A percentile compares a stretch with the other conserved stretches of the same genome.
These are phyloP conservation scores for Rhodotorula sphaerocarpa DNA, from an alignment of 768 basidiomycete species.

Conservation along the genomic window DNA sequence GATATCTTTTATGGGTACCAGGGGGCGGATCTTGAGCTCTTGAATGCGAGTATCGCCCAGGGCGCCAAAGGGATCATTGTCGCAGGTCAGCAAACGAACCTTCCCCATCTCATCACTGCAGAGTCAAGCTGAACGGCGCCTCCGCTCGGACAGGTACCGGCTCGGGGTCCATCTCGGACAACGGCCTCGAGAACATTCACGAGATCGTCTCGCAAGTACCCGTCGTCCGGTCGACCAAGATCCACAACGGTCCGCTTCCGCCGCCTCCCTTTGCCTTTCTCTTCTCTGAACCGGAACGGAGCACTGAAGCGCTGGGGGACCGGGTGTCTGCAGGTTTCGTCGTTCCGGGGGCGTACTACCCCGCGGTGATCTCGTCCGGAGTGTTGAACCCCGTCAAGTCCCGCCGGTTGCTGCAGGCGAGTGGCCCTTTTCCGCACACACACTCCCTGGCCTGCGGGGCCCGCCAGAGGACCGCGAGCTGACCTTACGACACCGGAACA, in stretches of 20 bases:
- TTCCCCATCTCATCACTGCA: neutral
- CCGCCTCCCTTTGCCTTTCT: neutral
- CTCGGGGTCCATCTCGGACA: constrained; percentile 6
- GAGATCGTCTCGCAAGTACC: constrained; percentile 9
- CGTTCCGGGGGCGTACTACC: neutral
- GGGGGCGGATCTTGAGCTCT: constrained; percentile 13
- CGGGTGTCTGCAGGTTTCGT: neutral
- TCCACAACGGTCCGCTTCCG: constrained; percentile 23
- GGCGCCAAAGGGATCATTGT: constrained; percentile 27
- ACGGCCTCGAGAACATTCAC: constrained; percentile 4
- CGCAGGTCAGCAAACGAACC: constrained; percentile 24
- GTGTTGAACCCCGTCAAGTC: constrained; percentile 32
- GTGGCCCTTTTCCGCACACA: too few relatives aligned
- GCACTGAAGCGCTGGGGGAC: neutral
- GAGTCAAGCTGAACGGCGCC: too few relatives aligned
- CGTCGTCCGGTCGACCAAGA: constrained; percentile 23
- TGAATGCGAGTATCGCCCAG: constrained; percentile 13
- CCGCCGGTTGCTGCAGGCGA: constrained; percentile 17
- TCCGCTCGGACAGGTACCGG: constrained; percentile 14
- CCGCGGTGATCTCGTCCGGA: constrained; percentile 11
- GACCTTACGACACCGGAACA: neutral
- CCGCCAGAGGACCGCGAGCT: too few relatives aligned
- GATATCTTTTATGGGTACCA: constrained; percentile 33
- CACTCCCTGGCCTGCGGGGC: too few relatives aligned
- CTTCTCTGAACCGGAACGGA: too few relatives aligned